Evolutionary conservation across 75 land plant species (phyloP).

Genomic region (Isoetes taiwanensis): DNA sequence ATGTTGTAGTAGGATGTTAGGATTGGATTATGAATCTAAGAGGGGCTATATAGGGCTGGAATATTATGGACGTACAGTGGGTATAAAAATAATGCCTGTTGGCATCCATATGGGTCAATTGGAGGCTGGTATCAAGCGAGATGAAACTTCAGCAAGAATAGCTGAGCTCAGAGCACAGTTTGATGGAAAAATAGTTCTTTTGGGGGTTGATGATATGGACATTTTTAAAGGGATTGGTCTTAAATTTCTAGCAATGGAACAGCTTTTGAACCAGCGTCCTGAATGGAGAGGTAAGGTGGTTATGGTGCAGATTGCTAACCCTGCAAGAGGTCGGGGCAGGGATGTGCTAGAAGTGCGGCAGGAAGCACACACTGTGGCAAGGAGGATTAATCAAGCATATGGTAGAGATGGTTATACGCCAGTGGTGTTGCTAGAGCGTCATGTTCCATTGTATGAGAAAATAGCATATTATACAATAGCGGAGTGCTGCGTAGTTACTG

Average conservation of each 20-base stretch:
- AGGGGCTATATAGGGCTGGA: slow-evolving; percentile 43
- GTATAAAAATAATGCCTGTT: slow-evolving; percentile 46
- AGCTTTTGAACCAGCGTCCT: slow-evolving; percentile 26
- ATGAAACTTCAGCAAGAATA: slow-evolving; percentile 23
- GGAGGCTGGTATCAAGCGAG: slow-evolving; percentile 15
- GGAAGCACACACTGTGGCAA: slow-evolving; percentile 20
- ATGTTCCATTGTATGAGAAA: slow-evolving; percentile 44
- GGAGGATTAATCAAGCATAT: slow-evolving; percentile 41
- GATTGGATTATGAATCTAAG: slow-evolving; percentile 41
- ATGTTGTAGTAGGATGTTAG: slow-evolving; percentile 38
- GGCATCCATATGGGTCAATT: slow-evolving; percentile 45
- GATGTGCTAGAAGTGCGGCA: slow-evolving; percentile 23
- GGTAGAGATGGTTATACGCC: slow-evolving; percentile 49
- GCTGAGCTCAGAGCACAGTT: slow-evolving; percentile 26
- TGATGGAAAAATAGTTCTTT: slow-evolving; percentile 30
- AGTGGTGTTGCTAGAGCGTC: slow-evolving; percentile 40
- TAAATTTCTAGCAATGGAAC: slow-evolving; percentile 41
- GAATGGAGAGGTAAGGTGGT: slow-evolving; percentile 33
- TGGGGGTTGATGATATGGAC: slow-evolving; percentile 51
- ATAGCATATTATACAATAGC: slow-evolving; percentile 42
- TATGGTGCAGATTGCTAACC: slow-evolving; percentile 38
- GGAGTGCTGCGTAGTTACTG: slow-evolving; percentile 47
- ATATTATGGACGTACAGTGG: slow-evolving; percentile 39
- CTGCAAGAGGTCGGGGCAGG: slow-evolving; percentile 29
- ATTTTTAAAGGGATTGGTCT: slow-evolving; percentile 44